Evolutionary conservation across 2,329 filamentous ascomycete species (phyloP), one percentile per base, ranked within the genome.

Genomic region (Aspergillus aculeatus): DNA sequence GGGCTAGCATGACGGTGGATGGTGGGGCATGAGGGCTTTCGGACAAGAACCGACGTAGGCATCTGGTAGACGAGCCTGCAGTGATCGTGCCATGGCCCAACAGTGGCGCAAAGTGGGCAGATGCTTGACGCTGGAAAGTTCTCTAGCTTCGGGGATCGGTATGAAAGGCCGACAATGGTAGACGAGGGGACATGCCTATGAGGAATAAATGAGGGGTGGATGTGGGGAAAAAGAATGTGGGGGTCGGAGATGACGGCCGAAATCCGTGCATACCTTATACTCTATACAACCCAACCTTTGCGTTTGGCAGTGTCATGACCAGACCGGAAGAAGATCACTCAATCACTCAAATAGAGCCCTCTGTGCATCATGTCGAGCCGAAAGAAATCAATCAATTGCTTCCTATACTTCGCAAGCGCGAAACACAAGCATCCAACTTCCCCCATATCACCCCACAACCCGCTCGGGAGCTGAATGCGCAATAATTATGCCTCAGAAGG

Each of bases 401-500:
- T 12, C n/a, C 50, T 41, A 14, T n/a, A 19, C 38, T 41, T 41
- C 16, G 38, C 38, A 16, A 7, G 6, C 16, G 38, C 6, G 14
- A 41, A 14, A 16, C 16, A 4, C 6, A 16, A n/a, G 14, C 16
- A n/a, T 41, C 16, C 38, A 35, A 16, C 16, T n/a, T 41, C 1
- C 38, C 38, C 1, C 16, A 41, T 19, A 26, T 26, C 26, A 26
- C 38, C 32, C 19, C 38, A 16, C 38, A 1, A n/a, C 5, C 38
- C 38, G 38, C n/a, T n/a, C n/a, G n/a, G n/a, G n/a, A 41, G 14
- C 29, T 23, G 14, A 21, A 12, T 41, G 58, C 51, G 19, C n/a
- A 56, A 9, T 2, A 32, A 58, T 47, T 69, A 81, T 83, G 81
- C 80, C 79, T 64, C 82, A 83, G 65, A 74, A 78, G 63, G 82